Base-by-base conservation (phyloP, 2,329 filamentous ascomycete species). In the Xylogone sp. region DNA sequence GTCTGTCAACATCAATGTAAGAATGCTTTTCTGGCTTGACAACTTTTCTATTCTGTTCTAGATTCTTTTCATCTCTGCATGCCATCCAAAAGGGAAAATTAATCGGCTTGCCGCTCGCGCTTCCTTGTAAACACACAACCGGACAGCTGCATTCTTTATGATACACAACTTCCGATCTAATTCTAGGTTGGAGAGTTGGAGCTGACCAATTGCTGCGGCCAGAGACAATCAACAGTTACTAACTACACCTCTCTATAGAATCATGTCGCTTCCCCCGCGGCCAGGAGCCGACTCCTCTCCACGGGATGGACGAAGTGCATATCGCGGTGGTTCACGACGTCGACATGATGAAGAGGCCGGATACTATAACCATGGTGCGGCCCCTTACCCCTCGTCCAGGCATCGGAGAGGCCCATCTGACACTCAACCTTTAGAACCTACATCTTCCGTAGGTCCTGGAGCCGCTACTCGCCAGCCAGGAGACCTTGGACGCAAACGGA, bases 261-360 rank as follows among this genome's bases (percentile, higher is more conserved):
- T 48, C 12, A 85, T 86, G 82, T 82, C 81, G 71, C 76, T 82
- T 58, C 79, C 81, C 56, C 75, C 81, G 67, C 56, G 59, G 19
- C 59, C 57, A 18, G 54, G 60, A 64, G 79, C 79, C 59, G 78
- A 75, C 44, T 77, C 79, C 59, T 78, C 83, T 56, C 76, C 76
- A 50, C 79, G 79, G 62, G 82, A 86, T 59, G 79, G 82, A 54
- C 77, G 80, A 62, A 79, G 75, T 63, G 74, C 81, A 52, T 90
- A 88, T 69, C 80, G 86, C 61, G 83, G 84, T 57, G 86, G 87
- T 43, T 79, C 82, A 49, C 75, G 73, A 48, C 79, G 79, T 53
- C 81, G 83, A 45, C 78, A 79, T 52, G 89, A 95, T 65, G 74
- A 88, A 62, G 90, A 96, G 67, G 75, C 84, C 34, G 84, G 81